These are phyloP conservation scores for Gelatoporia subvermispora DNA, from an alignment of 768 basidiomycete species.

Conservation along the genomic window DNA sequence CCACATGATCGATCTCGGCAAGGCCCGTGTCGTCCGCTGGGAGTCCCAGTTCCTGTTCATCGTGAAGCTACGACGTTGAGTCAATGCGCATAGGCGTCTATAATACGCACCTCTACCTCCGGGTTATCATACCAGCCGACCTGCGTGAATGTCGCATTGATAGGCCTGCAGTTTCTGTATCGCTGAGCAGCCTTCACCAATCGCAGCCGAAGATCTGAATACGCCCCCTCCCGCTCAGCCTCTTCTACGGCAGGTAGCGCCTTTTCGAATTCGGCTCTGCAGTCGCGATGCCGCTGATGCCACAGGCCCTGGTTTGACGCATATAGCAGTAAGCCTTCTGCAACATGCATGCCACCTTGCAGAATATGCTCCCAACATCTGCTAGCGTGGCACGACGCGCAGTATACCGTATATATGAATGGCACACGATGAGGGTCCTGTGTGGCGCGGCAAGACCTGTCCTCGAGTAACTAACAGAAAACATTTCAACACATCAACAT, in stretches of 20 bases:
- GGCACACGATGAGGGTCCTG: slow-evolving; percentile 5
- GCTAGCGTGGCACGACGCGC: slow-evolving; percentile 32
- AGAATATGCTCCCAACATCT: slow-evolving; percentile 36
- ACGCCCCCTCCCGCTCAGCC: slow-evolving; percentile 34
- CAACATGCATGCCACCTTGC: slow-evolving; percentile 30
- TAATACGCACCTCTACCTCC: slow-evolving; percentile 2
- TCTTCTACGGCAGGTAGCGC: slow-evolving; percentile 12
- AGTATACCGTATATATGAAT: slow-evolving; percentile 22
- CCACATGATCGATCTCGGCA: too few relatives aligned
- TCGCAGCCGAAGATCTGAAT: slow-evolving; percentile 28
- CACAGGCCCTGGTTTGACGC: slow-evolving; percentile 19
- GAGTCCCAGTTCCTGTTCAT: too few relatives aligned
- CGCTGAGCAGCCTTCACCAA: slow-evolving; percentile 43
- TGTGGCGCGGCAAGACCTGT: background rate
- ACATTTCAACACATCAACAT: background rate
- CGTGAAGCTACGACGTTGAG: too few relatives aligned
- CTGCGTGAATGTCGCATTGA: slow-evolving; percentile 33
- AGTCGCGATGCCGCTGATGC: slow-evolving; percentile 30
- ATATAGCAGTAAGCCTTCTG: slow-evolving; percentile 28
- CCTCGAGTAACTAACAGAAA: background rate
- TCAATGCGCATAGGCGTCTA: too few relatives aligned
- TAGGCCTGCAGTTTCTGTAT: slow-evolving; percentile 45
- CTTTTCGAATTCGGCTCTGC: slow-evolving; percentile 14
- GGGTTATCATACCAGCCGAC: slow-evolving; percentile 60
- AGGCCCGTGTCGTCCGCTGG: too few relatives aligned